Percentiles rank a stretch among this genome's conserved stretches.
phyloP scores from a whole-genome alignment of 352 stramenopile genomes.

The Phytophthora quininea region DNA sequence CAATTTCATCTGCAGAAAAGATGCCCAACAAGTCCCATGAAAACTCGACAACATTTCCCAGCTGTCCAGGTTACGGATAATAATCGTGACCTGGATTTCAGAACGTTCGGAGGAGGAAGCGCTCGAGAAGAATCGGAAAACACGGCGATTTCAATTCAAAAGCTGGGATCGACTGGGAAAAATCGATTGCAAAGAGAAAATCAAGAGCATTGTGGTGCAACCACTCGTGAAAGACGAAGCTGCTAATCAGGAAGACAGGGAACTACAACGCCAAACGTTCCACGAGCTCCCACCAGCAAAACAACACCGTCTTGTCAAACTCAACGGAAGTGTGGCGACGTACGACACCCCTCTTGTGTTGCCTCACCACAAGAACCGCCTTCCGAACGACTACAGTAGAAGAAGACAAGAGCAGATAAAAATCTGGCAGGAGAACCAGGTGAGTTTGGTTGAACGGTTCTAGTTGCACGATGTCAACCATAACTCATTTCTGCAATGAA shows the following conservation, averaged over 20 bases:
- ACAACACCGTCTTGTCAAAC: slow-evolving; percentile 12
- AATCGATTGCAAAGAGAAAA: slow-evolving; percentile 3
- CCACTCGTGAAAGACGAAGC: slow-evolving; percentile 1
- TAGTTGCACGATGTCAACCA: neutral
- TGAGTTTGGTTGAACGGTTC: slow-evolving; percentile 4
- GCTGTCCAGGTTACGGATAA: slow-evolving; percentile 5
- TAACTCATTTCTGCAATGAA: neutral
- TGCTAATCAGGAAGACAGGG: neutral
- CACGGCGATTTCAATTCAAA: slow-evolving; percentile 4
- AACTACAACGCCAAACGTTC: too few relatives aligned
- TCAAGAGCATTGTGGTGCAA: neutral
- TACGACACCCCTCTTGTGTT: slow-evolving; percentile 25
- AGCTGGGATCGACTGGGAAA: neutral
- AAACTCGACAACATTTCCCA: slow-evolving; percentile 30
- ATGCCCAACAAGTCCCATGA: slow-evolving; percentile 55
- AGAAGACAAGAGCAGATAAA: slow-evolving; percentile 72
- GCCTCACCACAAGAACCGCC: slow-evolving; percentile 22
- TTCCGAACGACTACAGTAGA: slow-evolving; percentile 58
- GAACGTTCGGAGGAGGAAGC: slow-evolving; percentile 8
- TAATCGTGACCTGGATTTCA: slow-evolving; percentile 15
- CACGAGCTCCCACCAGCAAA: slow-evolving; percentile 8
- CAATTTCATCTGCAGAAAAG: slow-evolving; percentile 60
- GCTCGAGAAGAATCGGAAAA: slow-evolving; percentile 23
- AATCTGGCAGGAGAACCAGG: slow-evolving; percentile 81
- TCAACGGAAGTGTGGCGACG: slow-evolving; percentile 14